Evolutionary conservation across 768 basidiomycete genomes (phyloP), one percentile per base, ranked within the genome.

Genomic region (Auricularia cornea): DNA sequence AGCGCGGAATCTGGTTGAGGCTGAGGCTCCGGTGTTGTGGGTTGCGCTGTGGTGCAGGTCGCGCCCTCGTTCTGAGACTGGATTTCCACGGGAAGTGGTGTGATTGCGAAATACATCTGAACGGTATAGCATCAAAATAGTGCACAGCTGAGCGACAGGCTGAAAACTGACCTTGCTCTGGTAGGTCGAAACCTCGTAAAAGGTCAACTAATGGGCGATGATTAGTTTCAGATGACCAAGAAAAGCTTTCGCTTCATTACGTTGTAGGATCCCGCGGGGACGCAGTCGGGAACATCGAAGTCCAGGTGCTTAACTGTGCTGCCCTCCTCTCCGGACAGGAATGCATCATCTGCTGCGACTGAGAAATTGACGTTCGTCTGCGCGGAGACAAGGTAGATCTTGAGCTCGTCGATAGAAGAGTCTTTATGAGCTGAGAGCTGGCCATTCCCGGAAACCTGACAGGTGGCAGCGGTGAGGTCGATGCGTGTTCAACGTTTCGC

Each of bases 301-400:
- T 74, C 70, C 16, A 75, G 63, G 65, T 77, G 76, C 48, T 74
- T 78, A 38, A 81, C 79, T 11, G 77, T 77, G 61, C 72, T 76
- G 30, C 79, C 79, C 12, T 68, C 70, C 60, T 81, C 78, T 56
- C 74, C 72, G 3, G 70, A 67, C 2, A 81, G 70, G 32, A 82
- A 68, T 18, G 63, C 66, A 11, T 79, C 62, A 3, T 75, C 76
- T 29, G 65, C 59, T 26, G 78, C 74, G 28, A 83, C 73, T 4
- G 78, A 80, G 3, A 79, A 44, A 65, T 82, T 81, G 32, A 72
- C 29, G n/a, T 72, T 69, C 11, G 72, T 70, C 35, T 72, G 62
- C 1, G 73, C 66, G 3, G 82, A 82, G 10, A 81, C 76, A 12
- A 82, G 71, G 63, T 75, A 82, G 6, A 82, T 74, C 33, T 80